Conservation (phyloP, 83 land plant species). For the Picea abies region DNA sequence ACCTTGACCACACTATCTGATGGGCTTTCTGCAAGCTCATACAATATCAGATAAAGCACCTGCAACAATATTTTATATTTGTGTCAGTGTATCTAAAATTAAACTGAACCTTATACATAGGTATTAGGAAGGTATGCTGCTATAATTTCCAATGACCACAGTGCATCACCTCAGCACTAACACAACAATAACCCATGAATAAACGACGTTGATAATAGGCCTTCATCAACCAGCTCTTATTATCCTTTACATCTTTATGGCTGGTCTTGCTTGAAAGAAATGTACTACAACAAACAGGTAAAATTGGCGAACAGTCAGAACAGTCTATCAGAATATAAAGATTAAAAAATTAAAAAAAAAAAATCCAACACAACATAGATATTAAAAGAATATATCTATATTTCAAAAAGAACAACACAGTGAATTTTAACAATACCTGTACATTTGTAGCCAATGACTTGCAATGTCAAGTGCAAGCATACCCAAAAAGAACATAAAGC, state of each 20-base stretch:
- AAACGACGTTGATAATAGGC: slow-evolving; percentile 78
- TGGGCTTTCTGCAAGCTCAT: slow-evolving; percentile 49
- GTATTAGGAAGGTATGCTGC: background rate
- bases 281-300: slow-evolving; percentile 54
- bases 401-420: background rate
- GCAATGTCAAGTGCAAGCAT: slow-evolving; percentile 90
- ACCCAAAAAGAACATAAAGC: slow-evolving; percentile 67
- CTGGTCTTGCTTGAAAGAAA: slow-evolving; percentile 89
- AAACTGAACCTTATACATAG: background rate
- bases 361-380: slow-evolving; percentile 1
- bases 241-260: slow-evolving; percentile 97
- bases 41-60: slow-evolving; percentile 74
- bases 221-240: slow-evolving; percentile 78
- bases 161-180: slow-evolving; percentile 77
- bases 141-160: background rate
- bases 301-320: slow-evolving; percentile 1
- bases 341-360: background rate
- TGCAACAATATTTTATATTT: slow-evolving; percentile 19
- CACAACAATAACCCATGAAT: slow-evolving; percentile 93
- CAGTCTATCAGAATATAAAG: too few relatives aligned
- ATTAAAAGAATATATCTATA: too few relatives aligned
- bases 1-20: slow-evolving; percentile 48
- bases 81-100: background rate
- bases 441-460: slow-evolving; percentile 99
- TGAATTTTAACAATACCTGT: slow-evolving; percentile 57